These are phyloP conservation scores for Beauveria rudraprayagi DNA, from an alignment of 2,329 filamentous ascomycete genomes.

Conservation along the genomic window DNA sequence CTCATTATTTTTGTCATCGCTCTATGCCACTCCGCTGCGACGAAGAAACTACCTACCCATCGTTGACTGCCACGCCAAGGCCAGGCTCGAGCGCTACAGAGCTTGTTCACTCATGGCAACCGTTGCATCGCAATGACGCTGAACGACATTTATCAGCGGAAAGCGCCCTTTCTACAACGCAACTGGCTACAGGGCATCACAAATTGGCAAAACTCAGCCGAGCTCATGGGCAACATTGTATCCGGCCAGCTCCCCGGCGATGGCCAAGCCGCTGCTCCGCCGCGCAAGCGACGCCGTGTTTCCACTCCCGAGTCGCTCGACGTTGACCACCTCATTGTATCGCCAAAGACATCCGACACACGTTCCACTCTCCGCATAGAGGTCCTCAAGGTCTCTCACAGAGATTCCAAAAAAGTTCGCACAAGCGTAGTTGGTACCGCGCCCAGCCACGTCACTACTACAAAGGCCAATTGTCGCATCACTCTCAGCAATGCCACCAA, in stretches of 20 bases:
- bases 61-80: neutral
- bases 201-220: constrained; percentile 28
- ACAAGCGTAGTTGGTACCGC: constrained; percentile 21
- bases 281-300: constrained; percentile 44
- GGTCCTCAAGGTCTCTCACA: constrained; percentile 44
- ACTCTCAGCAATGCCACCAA: constrained; percentile 28
- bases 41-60: neutral
- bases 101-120: neutral
- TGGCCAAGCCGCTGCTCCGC: constrained; percentile 28
- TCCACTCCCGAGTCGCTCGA: constrained; percentile 28
- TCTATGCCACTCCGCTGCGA: too few relatives aligned
- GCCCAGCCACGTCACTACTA: constrained; percentile 22
- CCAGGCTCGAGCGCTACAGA: neutral
- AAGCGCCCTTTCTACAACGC: constrained; percentile 46
- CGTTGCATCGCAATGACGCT: constrained; percentile 36
- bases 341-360: constrained; percentile 23
- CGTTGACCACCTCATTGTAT: constrained; percentile 26
- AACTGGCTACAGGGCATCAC: constrained; percentile 43
- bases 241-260: constrained; percentile 30
- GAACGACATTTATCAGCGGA: constrained; percentile 38
- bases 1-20: too few relatives aligned
- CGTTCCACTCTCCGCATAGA: constrained; percentile 42
- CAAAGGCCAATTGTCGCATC: constrained; percentile 30
- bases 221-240: constrained; percentile 36
- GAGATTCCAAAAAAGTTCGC: constrained; percentile 33